Conservation (phyloP, 1,139 yeast genomes). For the Pichia sorboxylosa region DNA sequence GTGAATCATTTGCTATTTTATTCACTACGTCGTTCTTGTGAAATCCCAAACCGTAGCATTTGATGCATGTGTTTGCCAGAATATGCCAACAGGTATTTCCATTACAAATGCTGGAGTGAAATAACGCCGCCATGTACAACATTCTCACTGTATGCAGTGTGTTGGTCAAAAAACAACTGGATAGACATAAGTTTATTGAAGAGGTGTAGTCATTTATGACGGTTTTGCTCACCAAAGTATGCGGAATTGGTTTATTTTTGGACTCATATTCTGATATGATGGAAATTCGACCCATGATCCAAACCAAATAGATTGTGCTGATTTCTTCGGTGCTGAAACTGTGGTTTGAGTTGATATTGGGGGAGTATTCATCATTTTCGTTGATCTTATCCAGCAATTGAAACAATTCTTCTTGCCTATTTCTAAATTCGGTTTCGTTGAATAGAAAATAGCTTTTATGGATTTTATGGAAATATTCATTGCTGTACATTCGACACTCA, state of each 20-base stretch:
- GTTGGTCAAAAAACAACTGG: slow-evolving; percentile 26
- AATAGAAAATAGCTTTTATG: slow-evolving; percentile 27
- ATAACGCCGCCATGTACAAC: slow-evolving; percentile 25
- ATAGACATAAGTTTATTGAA: slow-evolving; percentile 25
- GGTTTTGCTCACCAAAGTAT: slow-evolving; percentile 3
- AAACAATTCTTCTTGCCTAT: slow-evolving; percentile 21
- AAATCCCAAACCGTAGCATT: slow-evolving; percentile 29
- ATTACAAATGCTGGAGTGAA: slow-evolving; percentile 26
- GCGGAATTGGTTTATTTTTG: neutral
- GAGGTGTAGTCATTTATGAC: slow-evolving; percentile 18
- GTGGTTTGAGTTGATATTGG: neutral
- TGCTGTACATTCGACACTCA: slow-evolving; percentile 23
- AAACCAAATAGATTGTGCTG: slow-evolving; percentile 28
- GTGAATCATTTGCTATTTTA: slow-evolving; percentile 9
- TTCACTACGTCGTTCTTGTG: slow-evolving; percentile 23
- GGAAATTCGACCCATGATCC: slow-evolving; percentile 23
- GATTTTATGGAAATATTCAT: slow-evolving; percentile 25
- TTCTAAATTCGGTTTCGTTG: slow-evolving; percentile 21
- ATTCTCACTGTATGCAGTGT: slow-evolving; percentile 26
- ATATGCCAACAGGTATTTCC: slow-evolving; percentile 30
- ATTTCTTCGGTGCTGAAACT: slow-evolving; percentile 18
- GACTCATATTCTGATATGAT: slow-evolving; percentile 3
- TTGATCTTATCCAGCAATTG: slow-evolving; percentile 2
- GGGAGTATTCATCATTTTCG: neutral
- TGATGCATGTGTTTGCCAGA: slow-evolving; percentile 27